phyloP scores from a whole-genome alignment of 352 stramenopile species.

The Pythium brachiatum region DNA sequence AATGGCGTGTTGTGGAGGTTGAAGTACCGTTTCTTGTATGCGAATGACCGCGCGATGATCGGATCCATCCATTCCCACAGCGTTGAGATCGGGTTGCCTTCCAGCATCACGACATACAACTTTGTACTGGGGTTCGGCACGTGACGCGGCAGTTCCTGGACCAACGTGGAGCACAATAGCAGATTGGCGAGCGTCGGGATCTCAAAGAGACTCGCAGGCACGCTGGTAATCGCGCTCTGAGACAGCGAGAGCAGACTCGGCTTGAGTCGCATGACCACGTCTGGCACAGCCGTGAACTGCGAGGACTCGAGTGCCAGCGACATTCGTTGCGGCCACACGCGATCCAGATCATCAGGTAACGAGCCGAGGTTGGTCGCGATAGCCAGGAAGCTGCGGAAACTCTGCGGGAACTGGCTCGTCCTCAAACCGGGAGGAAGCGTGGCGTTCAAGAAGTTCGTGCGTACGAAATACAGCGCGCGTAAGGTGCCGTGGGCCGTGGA shows the following conservation, averaged over 20 bases:
- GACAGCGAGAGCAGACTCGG: neutral
- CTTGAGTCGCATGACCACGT: neutral
- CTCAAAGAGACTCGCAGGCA: slow-evolving; percentile 3
- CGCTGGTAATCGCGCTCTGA: neutral
- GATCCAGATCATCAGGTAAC: neutral
- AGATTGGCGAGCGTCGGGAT: neutral
- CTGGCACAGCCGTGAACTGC: neutral
- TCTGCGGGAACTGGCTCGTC: neutral
- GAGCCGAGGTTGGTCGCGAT: neutral
- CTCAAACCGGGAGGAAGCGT: slow-evolving; percentile 3
- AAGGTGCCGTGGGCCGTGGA: neutral
- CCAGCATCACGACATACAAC: neutral
- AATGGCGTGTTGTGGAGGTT: neutral
- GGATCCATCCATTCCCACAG: slow-evolving; percentile 5
- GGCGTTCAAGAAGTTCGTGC: neutral
- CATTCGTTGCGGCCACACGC: slow-evolving; percentile 1
- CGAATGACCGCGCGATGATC: neutral
- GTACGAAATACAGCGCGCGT: neutral
- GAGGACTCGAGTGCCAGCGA: neutral
- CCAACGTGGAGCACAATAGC: neutral
- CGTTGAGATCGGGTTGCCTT: neutral
- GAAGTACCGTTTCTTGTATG: neutral
- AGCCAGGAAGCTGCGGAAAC: neutral
- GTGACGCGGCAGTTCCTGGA: neutral
- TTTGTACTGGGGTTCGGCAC: neutral